A percentile compares a stretch with the other conserved stretches of the same genome.
These are phyloP conservation scores for Apiospora marii DNA, from an alignment of 2,329 filamentous ascomycete genomes.

Conservation along the genomic window DNA sequence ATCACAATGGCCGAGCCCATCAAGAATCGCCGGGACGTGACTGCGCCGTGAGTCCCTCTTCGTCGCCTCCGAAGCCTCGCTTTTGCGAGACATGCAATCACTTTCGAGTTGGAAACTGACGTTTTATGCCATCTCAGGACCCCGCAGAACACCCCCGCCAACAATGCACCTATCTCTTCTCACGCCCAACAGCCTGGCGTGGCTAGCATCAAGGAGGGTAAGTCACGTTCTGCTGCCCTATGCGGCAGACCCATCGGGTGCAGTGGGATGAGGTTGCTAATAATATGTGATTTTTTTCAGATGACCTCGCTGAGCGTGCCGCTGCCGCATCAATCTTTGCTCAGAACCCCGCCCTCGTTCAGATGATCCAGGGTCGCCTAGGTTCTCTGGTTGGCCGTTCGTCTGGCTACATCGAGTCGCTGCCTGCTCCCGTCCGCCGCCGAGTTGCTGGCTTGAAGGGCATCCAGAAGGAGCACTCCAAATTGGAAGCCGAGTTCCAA, in stretches of 20 bases:
- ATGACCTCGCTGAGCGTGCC: slow-evolving; percentile 82
- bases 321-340: slow-evolving; percentile 93
- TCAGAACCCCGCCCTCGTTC: slow-evolving; percentile 91
- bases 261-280: slow-evolving; percentile 26
- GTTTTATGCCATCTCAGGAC: slow-evolving; percentile 67
- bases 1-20: slow-evolving; percentile 67
- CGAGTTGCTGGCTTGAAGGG: slow-evolving; percentile 96
- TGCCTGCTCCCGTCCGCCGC: slow-evolving; percentile 86
- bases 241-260: not conserved
- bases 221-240: slow-evolving; percentile 43
- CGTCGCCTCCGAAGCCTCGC: slow-evolving; percentile 24
- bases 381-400: slow-evolving; percentile 92
- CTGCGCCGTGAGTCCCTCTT: slow-evolving; percentile 62
- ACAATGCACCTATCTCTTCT: slow-evolving; percentile 95
- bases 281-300: slow-evolving; percentile 56
- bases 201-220: slow-evolving; percentile 97
- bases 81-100: slow-evolving; percentile 20
- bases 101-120: slow-evolving; percentile 22
- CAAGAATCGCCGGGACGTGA: slow-evolving; percentile 67
- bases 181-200: slow-evolving; percentile 96
- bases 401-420: slow-evolving; percentile 97
- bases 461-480: slow-evolving; percentile 98
- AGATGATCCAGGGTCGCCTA: slow-evolving; percentile 98
- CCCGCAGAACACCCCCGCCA: slow-evolving; percentile 96
- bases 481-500: slow-evolving; percentile 98